Conservation (phyloP, 1,284 basidiomycete species). For the Marasmius fiardii region DNA sequence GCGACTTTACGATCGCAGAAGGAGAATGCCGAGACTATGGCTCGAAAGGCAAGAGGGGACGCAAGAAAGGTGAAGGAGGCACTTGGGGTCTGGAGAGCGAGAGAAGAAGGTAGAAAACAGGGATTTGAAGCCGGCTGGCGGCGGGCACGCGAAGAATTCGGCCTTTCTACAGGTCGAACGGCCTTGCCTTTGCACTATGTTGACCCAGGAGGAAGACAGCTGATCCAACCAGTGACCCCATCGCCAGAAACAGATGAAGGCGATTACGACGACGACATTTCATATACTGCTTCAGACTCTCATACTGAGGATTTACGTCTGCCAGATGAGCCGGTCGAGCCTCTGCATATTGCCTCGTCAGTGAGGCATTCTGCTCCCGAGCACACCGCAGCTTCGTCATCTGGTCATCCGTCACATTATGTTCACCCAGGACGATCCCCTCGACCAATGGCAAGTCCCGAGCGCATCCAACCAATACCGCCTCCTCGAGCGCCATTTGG, state of each 20-base stretch:
- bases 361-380: background rate
- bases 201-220: background rate
- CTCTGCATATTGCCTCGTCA: background rate
- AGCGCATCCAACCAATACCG: background rate
- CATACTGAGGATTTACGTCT: background rate
- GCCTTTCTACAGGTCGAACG: background rate
- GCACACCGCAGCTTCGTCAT: background rate
- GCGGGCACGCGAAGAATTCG: slow-evolving; percentile 37
- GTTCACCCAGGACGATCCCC: background rate
- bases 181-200: background rate
- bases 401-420: background rate
- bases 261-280: background rate
- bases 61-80: slow-evolving; percentile 47
- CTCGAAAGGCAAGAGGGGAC: slow-evolving; percentile 39
- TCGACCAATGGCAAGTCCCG: background rate
- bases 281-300: background rate
- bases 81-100: slow-evolving; percentile 41
- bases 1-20: slow-evolving; percentile 41
- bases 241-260: background rate
- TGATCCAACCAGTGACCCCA: background rate
- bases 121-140: slow-evolving; percentile 55
- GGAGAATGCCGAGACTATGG: slow-evolving; percentile 47
- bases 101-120: slow-evolving; percentile 50
- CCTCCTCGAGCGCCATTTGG: background rate
- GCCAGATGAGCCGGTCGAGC: background rate